phyloP scores from a whole-genome alignment of 345 rosid species.

The Limnanthes douglasii region DNA sequence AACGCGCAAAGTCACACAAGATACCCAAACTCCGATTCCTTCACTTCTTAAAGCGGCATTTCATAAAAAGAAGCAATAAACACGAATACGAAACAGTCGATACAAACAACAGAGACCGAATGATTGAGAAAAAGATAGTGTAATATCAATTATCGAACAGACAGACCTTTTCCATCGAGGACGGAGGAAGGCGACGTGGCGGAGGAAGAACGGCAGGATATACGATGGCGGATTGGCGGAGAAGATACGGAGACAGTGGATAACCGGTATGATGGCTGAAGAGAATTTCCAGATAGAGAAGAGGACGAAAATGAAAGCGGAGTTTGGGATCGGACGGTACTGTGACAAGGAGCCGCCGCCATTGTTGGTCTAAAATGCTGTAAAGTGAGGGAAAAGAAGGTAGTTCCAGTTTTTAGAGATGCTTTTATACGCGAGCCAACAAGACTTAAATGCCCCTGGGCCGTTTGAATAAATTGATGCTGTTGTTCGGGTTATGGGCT shows the following conservation, averaged over 20 bases:
- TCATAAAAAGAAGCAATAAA: background rate
- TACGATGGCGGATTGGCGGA: constrained; percentile 14
- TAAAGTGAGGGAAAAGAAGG: too few relatives aligned
- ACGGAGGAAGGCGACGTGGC: constrained; percentile 33
- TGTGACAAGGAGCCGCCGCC: constrained; percentile 56
- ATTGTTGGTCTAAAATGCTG: too few relatives aligned
- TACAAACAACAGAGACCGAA: background rate
- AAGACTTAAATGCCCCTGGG: too few relatives aligned
- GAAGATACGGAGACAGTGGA: constrained; percentile 15
- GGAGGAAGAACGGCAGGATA: constrained; percentile 55
- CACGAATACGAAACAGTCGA: too few relatives aligned
- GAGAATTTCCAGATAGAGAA: constrained; percentile 13
- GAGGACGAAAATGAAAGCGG: constrained; percentile 27
- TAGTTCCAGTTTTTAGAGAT: too few relatives aligned
- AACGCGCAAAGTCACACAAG: background rate
- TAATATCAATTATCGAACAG: background rate
- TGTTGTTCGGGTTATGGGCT: too few relatives aligned
- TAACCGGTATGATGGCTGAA: constrained; percentile 6
- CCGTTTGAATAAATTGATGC: too few relatives aligned
- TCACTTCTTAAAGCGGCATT: background rate
- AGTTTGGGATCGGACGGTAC: constrained; percentile 20
- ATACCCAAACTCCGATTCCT: background rate
- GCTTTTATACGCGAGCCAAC: too few relatives aligned
- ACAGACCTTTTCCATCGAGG: constrained; percentile 27
- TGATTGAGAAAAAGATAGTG: background rate